Percentiles rank a stretch among this genome's conserved stretches.
These are phyloP conservation scores for Graphilbum sp. DNA, from an alignment of 2,329 filamentous ascomycete species.

Conservation along the genomic window DNA sequence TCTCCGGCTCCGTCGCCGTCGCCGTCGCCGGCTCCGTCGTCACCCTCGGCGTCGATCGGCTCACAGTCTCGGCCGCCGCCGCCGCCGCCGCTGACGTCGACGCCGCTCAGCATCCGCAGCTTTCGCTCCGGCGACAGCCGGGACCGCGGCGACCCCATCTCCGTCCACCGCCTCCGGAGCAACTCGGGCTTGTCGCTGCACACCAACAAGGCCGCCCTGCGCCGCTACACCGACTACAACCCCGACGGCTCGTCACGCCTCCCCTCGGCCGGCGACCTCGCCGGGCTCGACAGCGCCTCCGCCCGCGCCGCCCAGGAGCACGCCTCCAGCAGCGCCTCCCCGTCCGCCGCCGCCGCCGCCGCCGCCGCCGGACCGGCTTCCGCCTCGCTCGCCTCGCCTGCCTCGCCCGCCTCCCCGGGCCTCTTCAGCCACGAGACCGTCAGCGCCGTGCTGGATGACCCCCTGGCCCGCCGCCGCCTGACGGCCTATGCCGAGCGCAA, in stretches of 20 bases:
- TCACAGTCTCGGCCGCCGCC: not conserved
- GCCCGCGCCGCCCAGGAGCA: not conserved
- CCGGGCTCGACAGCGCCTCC: conserved; percentile 8
- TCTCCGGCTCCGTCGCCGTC: not conserved
- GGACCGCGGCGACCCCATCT: not conserved
- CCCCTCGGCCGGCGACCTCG: conserved; percentile 8
- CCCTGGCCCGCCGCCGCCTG: conserved; percentile 27
- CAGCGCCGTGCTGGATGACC: conserved; percentile 31
- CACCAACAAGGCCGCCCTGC: conserved; percentile 24
- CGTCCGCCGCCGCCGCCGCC: not conserved
- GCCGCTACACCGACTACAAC: conserved; percentile 30
- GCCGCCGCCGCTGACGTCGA: too few relatives aligned
- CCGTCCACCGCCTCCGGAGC: conserved; percentile 19
- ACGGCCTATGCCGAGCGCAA: conserved; percentile 30
- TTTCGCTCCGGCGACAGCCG: not conserved
- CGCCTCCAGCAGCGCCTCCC: not conserved
- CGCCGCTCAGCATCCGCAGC: conserved; percentile 2
- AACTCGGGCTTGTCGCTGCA: conserved; percentile 29
- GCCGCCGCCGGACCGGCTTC: too few relatives aligned
- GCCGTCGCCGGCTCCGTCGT: not conserved
- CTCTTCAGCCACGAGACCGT: conserved; percentile 34
- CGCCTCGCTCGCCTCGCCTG: not conserved
- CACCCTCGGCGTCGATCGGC: too few relatives aligned
- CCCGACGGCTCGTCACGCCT: conserved; percentile 20
- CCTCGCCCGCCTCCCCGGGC: conserved; percentile 19